Evolutionary conservation across 306 rosid species (phyloP), one percentile per base, ranked within the genome.

Genomic region (Neltuma alba): DNA sequence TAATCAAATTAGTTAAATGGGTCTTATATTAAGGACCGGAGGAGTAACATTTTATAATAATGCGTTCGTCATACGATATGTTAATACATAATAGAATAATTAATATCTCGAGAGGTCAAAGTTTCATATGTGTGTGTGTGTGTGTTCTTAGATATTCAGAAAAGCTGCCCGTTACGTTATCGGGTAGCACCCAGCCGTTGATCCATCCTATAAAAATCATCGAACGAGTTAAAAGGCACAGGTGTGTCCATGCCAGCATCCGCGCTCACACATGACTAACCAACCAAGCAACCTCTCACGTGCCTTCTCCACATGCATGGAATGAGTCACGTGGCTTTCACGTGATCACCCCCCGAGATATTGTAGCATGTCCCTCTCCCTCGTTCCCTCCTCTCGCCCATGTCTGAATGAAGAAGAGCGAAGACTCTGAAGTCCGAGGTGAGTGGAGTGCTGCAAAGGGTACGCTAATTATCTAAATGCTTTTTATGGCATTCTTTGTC

Each of bases 241-340:
- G 37, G 16, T 25, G 33, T 3, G 33, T 57, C 33, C 33, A 25
- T 12, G 77, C 52, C 33, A 6, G 34, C 27, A 4, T 31, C 9
- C 9, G 16, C 25, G 37, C 52, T 55, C 31, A 72, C 67, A 37
- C 36, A 55, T 4, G 77, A 23, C 55, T 55, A 74, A 74, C 54
- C 23, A 38, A 57, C 55, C 55, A 57, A 57, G 87, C 79, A 82
- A 76, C 83, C 76, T 48, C 80, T 74, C 85, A 84, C 88, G 88
- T 73, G 88, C 70, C 80, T 33, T 1, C 67, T 3, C 23, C 20
- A 28, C 21, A 16, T 23, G 20, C 25, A 8, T 44, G 52, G 63
- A 23, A 34, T 37, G 15, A 58, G 45, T n/a, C 70, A 65, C 69
- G 75, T 73, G 75, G 12, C 11, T 62, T 2, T 27, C 87, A 85